Conservation (phyloP, 1,284 basidiomycete genomes). For the Cutaneotrichosporon cutaneum region DNA sequence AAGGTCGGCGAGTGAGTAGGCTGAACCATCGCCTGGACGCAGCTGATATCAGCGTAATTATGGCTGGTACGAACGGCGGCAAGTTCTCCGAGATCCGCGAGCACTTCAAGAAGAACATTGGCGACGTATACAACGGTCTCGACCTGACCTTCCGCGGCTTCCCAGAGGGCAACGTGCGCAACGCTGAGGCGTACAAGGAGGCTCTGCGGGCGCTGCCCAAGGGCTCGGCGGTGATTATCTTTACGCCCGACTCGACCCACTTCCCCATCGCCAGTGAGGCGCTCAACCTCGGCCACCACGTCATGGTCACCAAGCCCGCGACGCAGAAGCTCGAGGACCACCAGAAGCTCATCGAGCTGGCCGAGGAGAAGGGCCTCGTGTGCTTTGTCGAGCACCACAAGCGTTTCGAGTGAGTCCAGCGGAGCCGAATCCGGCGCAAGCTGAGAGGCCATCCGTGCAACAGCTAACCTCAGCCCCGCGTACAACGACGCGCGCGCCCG, state of each 20-base stretch:
- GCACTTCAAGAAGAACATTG: conserved; percentile 81
- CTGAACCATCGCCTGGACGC: background rate
- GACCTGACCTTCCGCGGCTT: conserved; percentile 74
- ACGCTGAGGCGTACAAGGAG: conserved; percentile 80
- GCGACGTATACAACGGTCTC: conserved; percentile 73
- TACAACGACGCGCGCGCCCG: conserved; percentile 81
- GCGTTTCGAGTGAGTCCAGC: conserved; percentile 61
- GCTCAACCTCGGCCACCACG: conserved; percentile 77
- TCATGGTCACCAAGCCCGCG: conserved; percentile 88
- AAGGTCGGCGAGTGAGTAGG: conserved; percentile 61
- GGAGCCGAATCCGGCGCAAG: too few relatives aligned
- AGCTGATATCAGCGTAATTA: conserved; percentile 37
- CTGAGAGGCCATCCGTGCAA: too few relatives aligned
- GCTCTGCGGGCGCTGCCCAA: conserved; percentile 77
- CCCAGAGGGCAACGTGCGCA: conserved; percentile 66
- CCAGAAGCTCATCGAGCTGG: conserved; percentile 68
- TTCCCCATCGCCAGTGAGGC: conserved; percentile 81
- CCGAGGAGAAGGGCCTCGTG: conserved; percentile 73
- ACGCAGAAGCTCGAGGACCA: conserved; percentile 82
- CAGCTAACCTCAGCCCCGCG: conserved; percentile 59
- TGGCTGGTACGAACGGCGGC: conserved; percentile 53
- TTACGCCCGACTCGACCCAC: conserved; percentile 64
- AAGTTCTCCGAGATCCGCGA: conserved; percentile 74
- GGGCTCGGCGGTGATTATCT: conserved; percentile 78
- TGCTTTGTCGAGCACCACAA: conserved; percentile 84